Percentiles rank a stretch among this genome's conserved stretches.
Conservation (phyloP, 768 basidiomycete genomes). For the Rhodotorula paludigena region DNA sequence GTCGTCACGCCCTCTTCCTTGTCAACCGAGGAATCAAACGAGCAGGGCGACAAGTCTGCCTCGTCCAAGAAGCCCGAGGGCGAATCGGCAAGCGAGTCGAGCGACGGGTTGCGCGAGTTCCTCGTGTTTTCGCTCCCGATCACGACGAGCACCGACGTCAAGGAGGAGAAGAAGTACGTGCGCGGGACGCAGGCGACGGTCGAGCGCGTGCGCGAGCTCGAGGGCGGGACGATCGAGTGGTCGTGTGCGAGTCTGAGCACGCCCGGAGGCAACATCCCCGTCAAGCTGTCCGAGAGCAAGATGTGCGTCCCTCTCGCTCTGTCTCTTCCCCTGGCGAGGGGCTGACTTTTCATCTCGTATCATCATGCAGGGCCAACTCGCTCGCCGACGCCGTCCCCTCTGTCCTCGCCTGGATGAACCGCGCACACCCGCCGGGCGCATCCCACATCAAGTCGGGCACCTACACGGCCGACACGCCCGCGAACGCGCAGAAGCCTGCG, state of each 20-base stretch:
- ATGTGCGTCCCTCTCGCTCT: conserved; percentile 17
- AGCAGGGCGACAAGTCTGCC: neutral
- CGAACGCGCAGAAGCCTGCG: conserved; percentile 7
- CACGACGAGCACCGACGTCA: neutral
- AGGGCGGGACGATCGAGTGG: conserved; percentile 28
- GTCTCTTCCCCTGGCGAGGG: neutral
- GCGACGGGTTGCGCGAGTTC: conserved; percentile 14
- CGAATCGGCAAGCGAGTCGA: neutral
- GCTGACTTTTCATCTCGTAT: neutral
- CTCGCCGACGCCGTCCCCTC: conserved; percentile 32
- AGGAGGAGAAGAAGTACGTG: conserved; percentile 31
- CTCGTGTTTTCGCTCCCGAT: conserved; percentile 29
- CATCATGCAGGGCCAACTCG: conserved; percentile 6
- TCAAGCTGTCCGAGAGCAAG: conserved; percentile 27
- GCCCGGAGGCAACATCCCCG: conserved; percentile 32
- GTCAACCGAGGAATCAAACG: neutral
- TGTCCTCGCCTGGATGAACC: conserved; percentile 17
- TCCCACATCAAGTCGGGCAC: neutral
- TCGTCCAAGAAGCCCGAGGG: neutral
- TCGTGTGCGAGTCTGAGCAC: conserved; percentile 33
- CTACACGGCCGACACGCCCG: conserved; percentile 11
- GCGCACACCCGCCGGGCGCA: conserved; percentile 13
- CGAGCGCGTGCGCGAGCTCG: conserved; percentile 22
- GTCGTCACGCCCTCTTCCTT: conserved; percentile 1
- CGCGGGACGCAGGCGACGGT: conserved; percentile 21